Evolutionary conservation across 2,329 filamentous ascomycete genomes (phyloP), one percentile per base, ranked within the genome.

Genomic region (Botrytis sinoallii): DNA sequence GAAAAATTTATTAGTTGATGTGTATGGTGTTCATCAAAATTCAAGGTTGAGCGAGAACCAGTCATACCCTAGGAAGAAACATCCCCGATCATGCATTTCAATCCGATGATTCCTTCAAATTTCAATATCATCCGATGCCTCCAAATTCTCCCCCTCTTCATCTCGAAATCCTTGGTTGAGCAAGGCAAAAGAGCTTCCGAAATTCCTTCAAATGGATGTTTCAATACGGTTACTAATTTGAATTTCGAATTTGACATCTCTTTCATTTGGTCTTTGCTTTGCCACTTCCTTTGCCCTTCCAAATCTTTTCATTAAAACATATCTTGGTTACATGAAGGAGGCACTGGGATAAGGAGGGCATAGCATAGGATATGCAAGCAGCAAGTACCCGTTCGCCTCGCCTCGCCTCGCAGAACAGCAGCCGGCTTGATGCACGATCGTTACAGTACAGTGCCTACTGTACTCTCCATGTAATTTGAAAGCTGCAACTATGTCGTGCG

Each of bases 391-490:
- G 66, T 68, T 68, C 66, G 66, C 66, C 66, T 68, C 48, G 64
- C 64, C 44, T 67, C 64, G 65, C 65, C 63, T 66, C 63, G 44
- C 63, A 66, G 63, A 68, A 55, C 35, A 68, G 48, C 25, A 68
- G 65, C 66, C 66, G 66, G 66, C 66, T 69, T 69, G 66, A 69
- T 69, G 66, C 66, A 69, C 66, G 66, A 69, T 69, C 66, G 66
- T 69, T 69, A 69, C 66, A 69, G 66, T 32, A 69, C 48, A 69
- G 66, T 69, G 29, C 48, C 66, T 69, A 42, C 66, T 69, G 66
- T 69, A 57, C 66, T 69, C 66, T 69, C 48, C 66, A 42, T 68
- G 66, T 69, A 69, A 57, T 69, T 32, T 69, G 48, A 69, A 57
- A 57, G 9, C 66, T 69, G 66, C 66, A 69, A 69, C 66, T 69